Evolutionary conservation across 164 flowering plant species (phyloP), one percentile per base, ranked within the genome.

Genomic region (Euptelea pleiosperma): DNA sequence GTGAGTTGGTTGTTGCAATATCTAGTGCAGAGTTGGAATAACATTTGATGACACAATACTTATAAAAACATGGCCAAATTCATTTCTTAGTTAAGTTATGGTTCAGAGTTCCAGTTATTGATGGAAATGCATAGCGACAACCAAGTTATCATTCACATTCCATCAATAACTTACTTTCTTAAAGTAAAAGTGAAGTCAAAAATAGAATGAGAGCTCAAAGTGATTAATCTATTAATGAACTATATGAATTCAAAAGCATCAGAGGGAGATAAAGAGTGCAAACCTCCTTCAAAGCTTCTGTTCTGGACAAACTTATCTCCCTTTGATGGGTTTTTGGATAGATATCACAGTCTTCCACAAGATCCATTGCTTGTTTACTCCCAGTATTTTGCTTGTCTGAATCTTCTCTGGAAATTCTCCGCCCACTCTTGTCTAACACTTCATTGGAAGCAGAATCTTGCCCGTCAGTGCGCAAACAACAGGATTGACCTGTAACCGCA

Each of bases 261-360:
- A 26, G 10, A 40, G 22, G 37, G 25, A 45, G 12, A 28, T n/a
- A 31, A 29, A 37, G 59, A 43, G 8, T 43, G 4, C 24, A 49
- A 56, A 83, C 82, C 86, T 78, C 67, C 39, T 47, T 48, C 18
- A 18, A 19, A 34, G 8, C 55, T 58, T 72, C 69, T 44, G 50
- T 41, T 30, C 1, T 11, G 16, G 56, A 57, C 48, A 51, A 29
- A 41, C 36, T 60, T 39, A 19, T 53, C 55, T 65, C 58, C 56
- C 35, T 45, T 56, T 41, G 60, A 58, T 59, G 53, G 19, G 25
- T 48, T 40, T 41, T 52, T 22, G 54, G 19, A 51, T 63, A 66
- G 12, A 16, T 29, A 24, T 43, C 26, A 25, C 42, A 30, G 55
- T 66, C 59, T 29, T 60, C 77, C 42, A 76, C 22, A 21, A 73